phyloP scores from a whole-genome alignment of 495 filamentous ascomycete species.

The Trichocladium uniseriatum region DNA sequence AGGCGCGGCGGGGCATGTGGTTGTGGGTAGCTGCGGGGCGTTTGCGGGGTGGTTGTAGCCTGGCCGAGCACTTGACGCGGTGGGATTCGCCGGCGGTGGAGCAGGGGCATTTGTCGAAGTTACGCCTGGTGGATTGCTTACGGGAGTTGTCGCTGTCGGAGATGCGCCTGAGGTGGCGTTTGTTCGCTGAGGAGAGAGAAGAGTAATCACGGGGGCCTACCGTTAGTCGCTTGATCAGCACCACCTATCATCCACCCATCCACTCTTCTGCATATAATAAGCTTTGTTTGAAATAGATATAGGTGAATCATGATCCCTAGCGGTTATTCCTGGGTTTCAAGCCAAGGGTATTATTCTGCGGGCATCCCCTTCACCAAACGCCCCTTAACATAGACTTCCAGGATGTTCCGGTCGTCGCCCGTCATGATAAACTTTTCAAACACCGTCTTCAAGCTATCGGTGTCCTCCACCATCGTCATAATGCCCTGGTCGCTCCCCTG shows the following conservation, averaged over 20 bases:
- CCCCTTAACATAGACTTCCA: constrained; percentile 48
- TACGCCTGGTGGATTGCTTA: neutral
- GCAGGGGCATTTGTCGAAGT: neutral
- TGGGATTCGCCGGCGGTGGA: neutral
- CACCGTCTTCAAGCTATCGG: constrained; percentile 36
- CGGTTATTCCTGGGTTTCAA: too few species aligned
- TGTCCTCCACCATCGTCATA: constrained; percentile 46
- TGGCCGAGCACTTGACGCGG: neutral
- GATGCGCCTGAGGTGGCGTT: too few species aligned
- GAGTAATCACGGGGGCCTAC: too few species aligned
- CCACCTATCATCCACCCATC: too few species aligned
- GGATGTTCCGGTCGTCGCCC: constrained; percentile 56
- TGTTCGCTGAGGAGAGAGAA: neutral
- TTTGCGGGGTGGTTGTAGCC: neutral
- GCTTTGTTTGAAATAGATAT: too few species aligned
- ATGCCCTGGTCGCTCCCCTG: constrained; percentile 32
- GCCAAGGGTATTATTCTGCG: neutral
- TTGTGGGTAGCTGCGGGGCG: neutral
- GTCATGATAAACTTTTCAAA: constrained; percentile 62
- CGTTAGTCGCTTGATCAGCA: too few species aligned
- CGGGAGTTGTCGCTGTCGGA: neutral
- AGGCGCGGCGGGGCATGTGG: neutral
- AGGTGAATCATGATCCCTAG: too few species aligned
- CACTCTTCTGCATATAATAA: too few species aligned
- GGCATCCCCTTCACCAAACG: constrained; percentile 29